Percentiles rank a stretch among this genome's conserved stretches.
Conservation (phyloP, 495 filamentous ascomycete genomes). For the Penicillium turbatum region DNA sequence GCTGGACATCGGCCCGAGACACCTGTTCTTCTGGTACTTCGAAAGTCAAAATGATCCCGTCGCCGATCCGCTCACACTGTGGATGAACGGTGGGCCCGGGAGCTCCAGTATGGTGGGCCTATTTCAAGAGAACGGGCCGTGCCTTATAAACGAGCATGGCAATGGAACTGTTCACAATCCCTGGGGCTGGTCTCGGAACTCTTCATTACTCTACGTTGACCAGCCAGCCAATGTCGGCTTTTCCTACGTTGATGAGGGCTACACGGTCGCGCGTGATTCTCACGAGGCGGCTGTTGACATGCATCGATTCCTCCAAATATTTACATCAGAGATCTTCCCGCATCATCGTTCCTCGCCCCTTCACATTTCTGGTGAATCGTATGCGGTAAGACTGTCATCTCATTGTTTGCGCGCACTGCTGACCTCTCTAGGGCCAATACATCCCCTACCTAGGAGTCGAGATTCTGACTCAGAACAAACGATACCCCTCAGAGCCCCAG, state of each 20-base stretch:
- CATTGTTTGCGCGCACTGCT: background rate
- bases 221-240: conserved; percentile 44
- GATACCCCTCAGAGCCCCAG: conserved; percentile 26
- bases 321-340: conserved; percentile 39
- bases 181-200: conserved; percentile 43
- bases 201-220: conserved; percentile 45
- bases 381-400: conserved; percentile 26
- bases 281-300: conserved; percentile 32
- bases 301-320: conserved; percentile 40
- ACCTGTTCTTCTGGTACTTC: conserved; percentile 62
- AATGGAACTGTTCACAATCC: conserved; percentile 42
- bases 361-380: conserved; percentile 35
- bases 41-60: conserved; percentile 51
- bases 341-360: conserved; percentile 22
- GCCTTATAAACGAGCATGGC: conserved; percentile 36
- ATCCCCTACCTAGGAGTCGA: conserved; percentile 33
- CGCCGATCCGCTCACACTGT: conserved; percentile 51
- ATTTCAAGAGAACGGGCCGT: conserved; percentile 39
- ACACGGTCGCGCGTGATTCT: conserved; percentile 26
- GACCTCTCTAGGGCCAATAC: conserved; percentile 32
- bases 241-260: conserved; percentile 37
- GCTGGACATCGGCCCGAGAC: conserved; percentile 31
- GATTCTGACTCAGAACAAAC: conserved; percentile 33
- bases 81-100: conserved; percentile 54
- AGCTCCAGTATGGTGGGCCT: conserved; percentile 37